phyloP scores from a whole-genome alignment of 768 basidiomycete species.

The Tricholomella constricta region DNA sequence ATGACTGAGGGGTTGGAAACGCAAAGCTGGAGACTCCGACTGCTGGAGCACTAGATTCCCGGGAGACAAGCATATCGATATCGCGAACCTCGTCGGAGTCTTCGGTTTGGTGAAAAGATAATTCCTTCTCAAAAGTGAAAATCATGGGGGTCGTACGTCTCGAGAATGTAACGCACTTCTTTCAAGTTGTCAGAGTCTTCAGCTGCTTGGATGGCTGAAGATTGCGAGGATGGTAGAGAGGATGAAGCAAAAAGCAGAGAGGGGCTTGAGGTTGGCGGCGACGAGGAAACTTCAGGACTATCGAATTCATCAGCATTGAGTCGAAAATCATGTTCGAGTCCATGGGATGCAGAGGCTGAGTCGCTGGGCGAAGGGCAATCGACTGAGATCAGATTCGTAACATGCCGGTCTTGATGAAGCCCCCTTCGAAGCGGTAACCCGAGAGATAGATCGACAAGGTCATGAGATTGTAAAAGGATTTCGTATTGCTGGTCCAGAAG shows the following conservation, averaged over 20 bases:
- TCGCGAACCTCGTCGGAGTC: not conserved
- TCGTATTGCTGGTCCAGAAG: not conserved
- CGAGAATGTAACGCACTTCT: constrained; percentile 1
- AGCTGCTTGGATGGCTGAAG: constrained; percentile 5
- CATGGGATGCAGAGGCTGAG: not conserved
- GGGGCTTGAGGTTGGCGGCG: constrained; percentile 52
- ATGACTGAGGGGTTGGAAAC: not conserved
- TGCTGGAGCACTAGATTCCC: not conserved
- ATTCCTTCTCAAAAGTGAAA: not conserved
- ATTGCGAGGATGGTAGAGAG: constrained; percentile 36
- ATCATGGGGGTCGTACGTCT: not conserved
- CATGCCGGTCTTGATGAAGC: not conserved
- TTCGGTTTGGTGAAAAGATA: not conserved
- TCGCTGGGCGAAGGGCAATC: not conserved
- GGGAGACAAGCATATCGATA: not conserved
- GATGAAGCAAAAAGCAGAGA: constrained; percentile 44
- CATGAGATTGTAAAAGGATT: not conserved
- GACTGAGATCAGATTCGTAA: not conserved
- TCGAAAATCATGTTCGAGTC: not conserved
- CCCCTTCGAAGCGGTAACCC: not conserved
- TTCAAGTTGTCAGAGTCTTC: not conserved
- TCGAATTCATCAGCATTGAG: not conserved
- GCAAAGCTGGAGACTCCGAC: not conserved
- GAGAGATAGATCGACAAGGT: not conserved
- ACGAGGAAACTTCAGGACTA: constrained; percentile 15